These are phyloP conservation scores for Ophiognomonia clavigignenti-juglandacearum DNA, from an alignment of 2,329 filamentous ascomycete species.

Conservation along the genomic window DNA sequence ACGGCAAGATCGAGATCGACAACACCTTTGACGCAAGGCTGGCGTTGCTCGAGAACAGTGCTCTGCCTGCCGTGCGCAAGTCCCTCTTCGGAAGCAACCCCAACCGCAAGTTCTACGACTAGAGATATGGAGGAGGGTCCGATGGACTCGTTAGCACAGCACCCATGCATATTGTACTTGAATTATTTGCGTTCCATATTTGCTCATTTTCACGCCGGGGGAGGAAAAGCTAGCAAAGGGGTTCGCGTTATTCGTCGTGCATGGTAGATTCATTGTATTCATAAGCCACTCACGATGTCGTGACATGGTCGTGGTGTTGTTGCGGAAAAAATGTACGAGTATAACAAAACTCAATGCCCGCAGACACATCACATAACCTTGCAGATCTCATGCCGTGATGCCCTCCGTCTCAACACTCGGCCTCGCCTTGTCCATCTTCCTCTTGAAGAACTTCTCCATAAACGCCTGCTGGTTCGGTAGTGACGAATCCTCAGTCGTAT, in stretches of 20 bases:
- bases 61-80: constrained; percentile 77
- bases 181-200: constrained; percentile 6
- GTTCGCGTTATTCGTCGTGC: background rate
- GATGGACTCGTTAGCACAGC: background rate
- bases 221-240: constrained; percentile 1
- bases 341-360: background rate
- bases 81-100: constrained; percentile 90
- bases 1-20: constrained; percentile 95
- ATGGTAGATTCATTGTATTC: background rate
- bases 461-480: constrained; percentile 42
- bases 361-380: no score
- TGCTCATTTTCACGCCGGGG: constrained; percentile 8
- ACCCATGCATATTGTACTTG: constrained; percentile 8
- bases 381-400: background rate
- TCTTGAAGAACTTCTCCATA: constrained; percentile 44
- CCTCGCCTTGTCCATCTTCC: constrained; percentile 20
- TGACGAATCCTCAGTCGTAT: constrained; percentile 31
- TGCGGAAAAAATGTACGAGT: background rate
- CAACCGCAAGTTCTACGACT: constrained; percentile 95
- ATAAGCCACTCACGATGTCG: background rate
- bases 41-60: constrained; percentile 75
- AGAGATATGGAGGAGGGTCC: constrained; percentile 27
- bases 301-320: background rate
- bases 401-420: background rate
- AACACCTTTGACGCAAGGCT: constrained; percentile 95